Evolutionary conservation across 768 basidiomycete genomes (phyloP).

Genomic region (Tricholoma matsutake): DNA sequence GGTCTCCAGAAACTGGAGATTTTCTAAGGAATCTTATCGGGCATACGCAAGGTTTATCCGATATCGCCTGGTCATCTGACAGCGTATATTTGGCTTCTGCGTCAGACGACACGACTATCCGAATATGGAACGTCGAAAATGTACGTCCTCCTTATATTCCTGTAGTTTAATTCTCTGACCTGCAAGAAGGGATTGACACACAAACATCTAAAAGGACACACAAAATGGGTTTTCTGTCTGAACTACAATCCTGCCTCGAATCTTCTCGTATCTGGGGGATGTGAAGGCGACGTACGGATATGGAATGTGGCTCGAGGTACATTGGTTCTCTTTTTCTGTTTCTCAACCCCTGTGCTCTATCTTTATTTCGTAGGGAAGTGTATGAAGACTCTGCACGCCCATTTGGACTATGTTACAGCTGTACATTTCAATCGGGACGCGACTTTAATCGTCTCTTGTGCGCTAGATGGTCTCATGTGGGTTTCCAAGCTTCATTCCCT

Average conservation of each 20-base stretch:
- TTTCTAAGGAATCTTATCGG: conserved; percentile 72
- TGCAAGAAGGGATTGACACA: conserved; percentile 58
- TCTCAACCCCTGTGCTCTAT: background rate
- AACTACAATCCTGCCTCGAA: conserved; percentile 89
- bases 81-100: conserved; percentile 83
- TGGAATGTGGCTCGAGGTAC: conserved; percentile 87
- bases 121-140: conserved; percentile 85
- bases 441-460: conserved; percentile 86
- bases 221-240: conserved; percentile 87
- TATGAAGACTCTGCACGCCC: conserved; percentile 85
- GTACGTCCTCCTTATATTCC: conserved; percentile 37
- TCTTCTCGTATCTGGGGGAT: conserved; percentile 87
- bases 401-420: conserved; percentile 92
- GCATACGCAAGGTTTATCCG: conserved; percentile 82
- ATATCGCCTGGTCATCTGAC: conserved; percentile 87
- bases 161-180: conserved; percentile 7
- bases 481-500: conserved; percentile 23
- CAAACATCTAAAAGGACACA: conserved; percentile 76
- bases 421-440: conserved; percentile 94
- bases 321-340: conserved; percentile 11
- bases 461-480: conserved; percentile 92
- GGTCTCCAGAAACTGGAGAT: conserved; percentile 78
- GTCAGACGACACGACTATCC: conserved; percentile 87
- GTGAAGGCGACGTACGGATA: conserved; percentile 89
- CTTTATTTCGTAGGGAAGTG: conserved; percentile 58